Evolutionary conservation across 768 basidiomycete species (phyloP), one percentile per base, ranked within the genome.

Genomic region (Gymnopilus dilepis): DNA sequence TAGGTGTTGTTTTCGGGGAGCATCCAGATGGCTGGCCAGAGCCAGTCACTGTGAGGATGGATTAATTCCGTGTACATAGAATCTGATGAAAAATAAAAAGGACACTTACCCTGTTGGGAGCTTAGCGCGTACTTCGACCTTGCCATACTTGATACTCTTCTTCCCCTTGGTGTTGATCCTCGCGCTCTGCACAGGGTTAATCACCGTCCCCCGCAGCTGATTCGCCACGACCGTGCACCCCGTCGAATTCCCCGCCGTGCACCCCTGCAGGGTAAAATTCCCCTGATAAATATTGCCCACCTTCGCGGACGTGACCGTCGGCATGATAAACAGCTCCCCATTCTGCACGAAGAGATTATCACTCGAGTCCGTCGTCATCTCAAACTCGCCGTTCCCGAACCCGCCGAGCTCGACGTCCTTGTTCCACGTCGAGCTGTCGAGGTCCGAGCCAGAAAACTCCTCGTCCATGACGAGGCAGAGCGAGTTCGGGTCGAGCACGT

Each of bases 21-120:
- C 86, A 92, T 88, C 85, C 87, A 89, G 22, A 91, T 78, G 0
- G 86, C 84, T 5, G 90, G 90, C 87, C 88, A 90, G 73, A 91
- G 84, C 89, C 90, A 92, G 67, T 84, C 81, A 0, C 79, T 79
- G 59, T 26, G 6, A 17, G 5, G 24, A 5, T 4, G 72, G 8
- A 8, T 38, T 4, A 73, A 12, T 17, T 38, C n/a, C 34, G 33
- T 24, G 48, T 19, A 9, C 12, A 30, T 37, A 19, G 13, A 47
- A 22, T 24, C 28, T 22, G 83, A 79, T 71, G n/a, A 76, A 75
- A 19, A 69, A 67, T 72, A 82, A 22, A 83, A 82, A 12, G 41
- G 19, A 40, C 4, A 73, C 77, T 50, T 57, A 78, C 62, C 87
- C 86, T 21, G 74, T 73, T 0, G 89, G 88, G 40, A 91, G 67